Evolutionary conservation across 2,329 filamentous ascomycete species (phyloP).

Genomic region (Pseudogymnoascus sp.): DNA sequence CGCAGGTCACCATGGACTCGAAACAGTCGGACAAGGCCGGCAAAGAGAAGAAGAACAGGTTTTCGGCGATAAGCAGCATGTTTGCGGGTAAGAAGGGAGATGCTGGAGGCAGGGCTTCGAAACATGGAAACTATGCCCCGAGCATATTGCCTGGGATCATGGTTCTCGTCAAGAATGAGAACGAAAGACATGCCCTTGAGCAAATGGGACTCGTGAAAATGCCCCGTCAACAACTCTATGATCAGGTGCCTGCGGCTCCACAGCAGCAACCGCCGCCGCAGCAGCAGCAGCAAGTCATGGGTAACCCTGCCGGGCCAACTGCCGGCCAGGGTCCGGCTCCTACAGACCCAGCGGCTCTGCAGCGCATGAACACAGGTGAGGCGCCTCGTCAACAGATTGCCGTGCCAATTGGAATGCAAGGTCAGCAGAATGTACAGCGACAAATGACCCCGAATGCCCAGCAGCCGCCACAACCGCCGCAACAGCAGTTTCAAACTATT

Average conservation of each 20-base stretch:
- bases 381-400: background rate
- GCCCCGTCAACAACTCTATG: background rate
- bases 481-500: background rate
- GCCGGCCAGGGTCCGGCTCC: too few relatives aligned
- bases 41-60: conserved; percentile 35
- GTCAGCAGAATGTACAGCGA: background rate
- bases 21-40: conserved; percentile 17
- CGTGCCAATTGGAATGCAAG: background rate
- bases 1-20: background rate
- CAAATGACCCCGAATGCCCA: background rate
- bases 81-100: conserved; percentile 14
- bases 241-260: background rate
- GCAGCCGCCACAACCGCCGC: background rate
- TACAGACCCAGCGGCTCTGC: background rate
- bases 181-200: background rate
- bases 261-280: background rate
- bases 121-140: background rate
- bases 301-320: background rate
- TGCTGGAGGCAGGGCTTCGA: background rate
- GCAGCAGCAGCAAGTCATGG: background rate
- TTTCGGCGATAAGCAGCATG: conserved; percentile 31
- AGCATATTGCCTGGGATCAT: background rate
- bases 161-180: background rate
- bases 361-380: background rate
- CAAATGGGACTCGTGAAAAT: background rate